A percentile compares a stretch with the other conserved stretches of the same genome.
These are phyloP conservation scores for Boechera retrofracta DNA, from an alignment of 345 rosid species.

Conservation along the genomic window DNA sequence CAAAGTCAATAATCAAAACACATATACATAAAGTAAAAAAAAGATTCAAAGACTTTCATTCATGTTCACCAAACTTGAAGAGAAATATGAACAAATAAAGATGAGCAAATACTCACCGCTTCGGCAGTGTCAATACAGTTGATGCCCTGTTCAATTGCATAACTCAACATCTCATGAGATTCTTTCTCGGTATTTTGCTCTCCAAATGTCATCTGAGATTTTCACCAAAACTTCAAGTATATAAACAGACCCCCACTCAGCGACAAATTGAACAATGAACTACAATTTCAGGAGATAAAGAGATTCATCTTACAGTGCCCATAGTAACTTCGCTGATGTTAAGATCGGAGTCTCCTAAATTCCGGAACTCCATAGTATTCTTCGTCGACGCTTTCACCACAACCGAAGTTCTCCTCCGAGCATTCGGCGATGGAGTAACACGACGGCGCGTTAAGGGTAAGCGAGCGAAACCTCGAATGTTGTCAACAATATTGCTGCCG, in stretches of 20 bases:
- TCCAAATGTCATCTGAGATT: slow-evolving; percentile 88
- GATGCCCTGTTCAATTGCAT: slow-evolving; percentile 69
- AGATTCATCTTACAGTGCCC: slow-evolving; percentile 64
- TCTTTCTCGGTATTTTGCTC: slow-evolving; percentile 87
- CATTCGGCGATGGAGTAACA: slow-evolving; percentile 11
- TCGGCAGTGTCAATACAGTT: slow-evolving; percentile 87
- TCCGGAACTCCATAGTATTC: slow-evolving; percentile 65
- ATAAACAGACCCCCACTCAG: background rate
- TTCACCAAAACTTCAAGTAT: background rate
- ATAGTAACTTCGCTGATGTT: slow-evolving; percentile 71
- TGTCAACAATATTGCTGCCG: background rate
- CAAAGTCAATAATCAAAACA: background rate
- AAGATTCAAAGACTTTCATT: background rate
- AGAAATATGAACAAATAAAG: background rate
- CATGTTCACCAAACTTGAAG: background rate
- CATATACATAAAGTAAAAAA: background rate
- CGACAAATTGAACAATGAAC: background rate
- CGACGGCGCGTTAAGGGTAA: slow-evolving; percentile 20
- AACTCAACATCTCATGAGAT: slow-evolving; percentile 81
- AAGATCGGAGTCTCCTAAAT: slow-evolving; percentile 87
- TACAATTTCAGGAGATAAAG: background rate
- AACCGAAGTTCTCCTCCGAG: slow-evolving; percentile 29
- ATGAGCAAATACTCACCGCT: slow-evolving; percentile 55
- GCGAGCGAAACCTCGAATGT: background rate
- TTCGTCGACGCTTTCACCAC: slow-evolving; percentile 53